phyloP scores from a whole-genome alignment of 495 filamentous ascomycete genomes.

The Aspergillus affinis region DNA sequence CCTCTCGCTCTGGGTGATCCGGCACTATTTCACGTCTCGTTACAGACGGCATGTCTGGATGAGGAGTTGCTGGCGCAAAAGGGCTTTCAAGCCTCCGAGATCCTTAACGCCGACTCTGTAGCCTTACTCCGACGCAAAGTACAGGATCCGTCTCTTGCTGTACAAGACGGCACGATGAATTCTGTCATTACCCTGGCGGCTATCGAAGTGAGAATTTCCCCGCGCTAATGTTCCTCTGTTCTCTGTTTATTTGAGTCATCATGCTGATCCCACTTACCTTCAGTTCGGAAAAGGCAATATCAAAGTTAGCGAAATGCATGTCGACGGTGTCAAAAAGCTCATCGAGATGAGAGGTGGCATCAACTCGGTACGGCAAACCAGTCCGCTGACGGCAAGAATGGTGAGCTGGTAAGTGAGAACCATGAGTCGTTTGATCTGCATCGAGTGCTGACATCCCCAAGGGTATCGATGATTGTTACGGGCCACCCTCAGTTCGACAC shows the following conservation, averaged over 20 bases:
- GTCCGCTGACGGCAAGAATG: constrained; percentile 53
- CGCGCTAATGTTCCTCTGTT: neutral
- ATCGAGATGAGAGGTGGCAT: constrained; percentile 50
- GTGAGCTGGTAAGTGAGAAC: constrained; percentile 43
- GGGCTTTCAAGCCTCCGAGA: constrained; percentile 46
- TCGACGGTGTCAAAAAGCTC: constrained; percentile 49
- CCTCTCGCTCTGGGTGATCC: constrained; percentile 50
- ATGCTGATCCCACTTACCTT: neutral
- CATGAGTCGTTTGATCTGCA: too few species aligned
- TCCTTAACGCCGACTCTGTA: constrained; percentile 54
- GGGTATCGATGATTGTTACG: constrained; percentile 53
- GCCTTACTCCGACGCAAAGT: constrained; percentile 46
- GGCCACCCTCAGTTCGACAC: constrained; percentile 48
- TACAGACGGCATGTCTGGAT: constrained; percentile 54
- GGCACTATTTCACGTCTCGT: constrained; percentile 52
- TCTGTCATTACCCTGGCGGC: constrained; percentile 53
- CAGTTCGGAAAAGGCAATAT: constrained; percentile 53
- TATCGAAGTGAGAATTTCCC: constrained; percentile 43
- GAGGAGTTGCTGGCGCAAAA: constrained; percentile 49
- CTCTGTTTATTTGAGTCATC: neutral
- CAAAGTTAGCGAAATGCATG: constrained; percentile 43
- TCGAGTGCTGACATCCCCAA: constrained; percentile 20
- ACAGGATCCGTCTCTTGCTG: constrained; percentile 38
- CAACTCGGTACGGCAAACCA: constrained; percentile 42
- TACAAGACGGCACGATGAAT: constrained; percentile 55